Conservation (phyloP, 345 rosid genomes). For the Arabis hirsuta region DNA sequence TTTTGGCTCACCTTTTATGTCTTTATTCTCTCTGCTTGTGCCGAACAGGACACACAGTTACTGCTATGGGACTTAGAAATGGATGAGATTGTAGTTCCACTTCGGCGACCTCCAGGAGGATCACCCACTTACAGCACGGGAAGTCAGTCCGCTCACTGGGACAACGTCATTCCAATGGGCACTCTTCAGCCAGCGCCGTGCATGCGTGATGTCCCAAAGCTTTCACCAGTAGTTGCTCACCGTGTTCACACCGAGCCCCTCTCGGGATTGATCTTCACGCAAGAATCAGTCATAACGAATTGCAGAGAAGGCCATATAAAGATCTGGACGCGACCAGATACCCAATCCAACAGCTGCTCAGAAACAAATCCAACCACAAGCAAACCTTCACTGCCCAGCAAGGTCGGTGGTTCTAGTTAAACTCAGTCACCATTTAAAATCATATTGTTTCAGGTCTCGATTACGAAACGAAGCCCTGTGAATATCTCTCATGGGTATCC, state of each 20-base stretch:
- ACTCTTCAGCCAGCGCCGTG: slow-evolving; percentile 95
- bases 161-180: slow-evolving; percentile 71
- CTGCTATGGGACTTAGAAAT: slow-evolving; percentile 97
- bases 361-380: slow-evolving; percentile 48
- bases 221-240: slow-evolving; percentile 83
- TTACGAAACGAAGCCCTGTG: slow-evolving; percentile 19
- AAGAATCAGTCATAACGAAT: slow-evolving; percentile 81
- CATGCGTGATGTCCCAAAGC: slow-evolving; percentile 89
- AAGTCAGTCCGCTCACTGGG: slow-evolving; percentile 99
- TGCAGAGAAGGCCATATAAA: slow-evolving; percentile 96
- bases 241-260: slow-evolving; percentile 96
- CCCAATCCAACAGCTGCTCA: slow-evolving; percentile 53
- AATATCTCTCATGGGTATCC: slow-evolving; percentile 14
- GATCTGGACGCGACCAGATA: slow-evolving; percentile 92
- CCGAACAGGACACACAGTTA: slow-evolving; percentile 84
- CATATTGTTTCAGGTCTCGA: slow-evolving; percentile 21
- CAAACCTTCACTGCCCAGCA: slow-evolving; percentile 22
- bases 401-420: slow-evolving; percentile 37
- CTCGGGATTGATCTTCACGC: slow-evolving; percentile 87
- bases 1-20: slow-evolving; percentile 1
- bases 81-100: slow-evolving; percentile 98
- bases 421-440: background rate
- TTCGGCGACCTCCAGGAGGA: slow-evolving; percentile 88
- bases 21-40: background rate
- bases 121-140: slow-evolving; percentile 96